Conservation (phyloP, 1,139 yeast genomes). For the Saccharomycopsis hybrid region DNA sequence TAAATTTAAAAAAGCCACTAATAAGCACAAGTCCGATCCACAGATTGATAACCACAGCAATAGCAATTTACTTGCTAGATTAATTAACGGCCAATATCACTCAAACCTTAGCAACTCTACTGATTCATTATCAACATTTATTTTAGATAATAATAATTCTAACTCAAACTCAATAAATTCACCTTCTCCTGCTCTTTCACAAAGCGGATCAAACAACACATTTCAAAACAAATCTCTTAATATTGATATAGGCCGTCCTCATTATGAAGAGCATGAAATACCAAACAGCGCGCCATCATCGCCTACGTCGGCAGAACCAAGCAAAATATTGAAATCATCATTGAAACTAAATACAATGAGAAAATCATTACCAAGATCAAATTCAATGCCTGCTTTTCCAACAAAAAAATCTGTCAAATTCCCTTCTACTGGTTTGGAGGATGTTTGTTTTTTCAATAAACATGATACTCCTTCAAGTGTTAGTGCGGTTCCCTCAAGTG, state of each 20-base stretch:
- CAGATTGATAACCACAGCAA: no score
- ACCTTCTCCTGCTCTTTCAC: background rate
- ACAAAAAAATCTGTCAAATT: conserved; percentile 20
- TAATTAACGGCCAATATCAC: background rate
- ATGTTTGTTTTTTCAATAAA: conserved; percentile 20
- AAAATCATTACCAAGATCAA: conserved; percentile 10
- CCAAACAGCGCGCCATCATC: background rate
- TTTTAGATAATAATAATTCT: conserved; percentile 3
- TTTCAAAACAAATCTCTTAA: background rate
- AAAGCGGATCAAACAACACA: background rate
- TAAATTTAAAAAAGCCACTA: no score
- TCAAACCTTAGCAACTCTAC: conserved; percentile 3
- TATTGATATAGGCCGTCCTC: background rate
- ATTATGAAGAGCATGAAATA: background rate
- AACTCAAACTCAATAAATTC: background rate
- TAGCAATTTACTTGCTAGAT: background rate
- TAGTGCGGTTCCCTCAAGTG: conserved; percentile 15
- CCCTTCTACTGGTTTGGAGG: conserved; percentile 18
- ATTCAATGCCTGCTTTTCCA: conserved; percentile 16
- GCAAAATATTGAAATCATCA: conserved; percentile 11
- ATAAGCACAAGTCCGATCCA: no score
- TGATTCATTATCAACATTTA: conserved; percentile 18
- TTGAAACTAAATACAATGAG: conserved; percentile 4
- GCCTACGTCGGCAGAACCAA: conserved; percentile 1
- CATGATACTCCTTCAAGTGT: conserved; percentile 20